These are phyloP conservation scores for Boletus eberwhitei DNA, from an alignment of 768 basidiomycete species.

Conservation along the genomic window DNA sequence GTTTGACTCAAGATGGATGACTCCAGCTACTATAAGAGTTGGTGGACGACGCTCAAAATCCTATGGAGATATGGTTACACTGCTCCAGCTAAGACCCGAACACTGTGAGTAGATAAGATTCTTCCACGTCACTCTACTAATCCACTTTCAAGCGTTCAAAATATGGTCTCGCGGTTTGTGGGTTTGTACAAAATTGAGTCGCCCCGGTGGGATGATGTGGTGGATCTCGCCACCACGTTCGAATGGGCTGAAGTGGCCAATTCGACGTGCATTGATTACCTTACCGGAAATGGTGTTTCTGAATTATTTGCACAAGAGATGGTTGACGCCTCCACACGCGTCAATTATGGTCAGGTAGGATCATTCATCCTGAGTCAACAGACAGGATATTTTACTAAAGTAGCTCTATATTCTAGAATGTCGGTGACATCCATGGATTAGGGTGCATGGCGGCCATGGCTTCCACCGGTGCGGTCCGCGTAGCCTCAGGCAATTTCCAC, in stretches of 20 bases:
- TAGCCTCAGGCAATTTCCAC: conserved; percentile 79
- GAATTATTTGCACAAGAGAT: conserved; percentile 65
- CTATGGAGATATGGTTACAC: conserved; percentile 74
- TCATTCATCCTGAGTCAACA: neutral
- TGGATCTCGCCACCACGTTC: conserved; percentile 50
- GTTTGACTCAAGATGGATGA: conserved; percentile 38
- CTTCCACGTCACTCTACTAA: neutral
- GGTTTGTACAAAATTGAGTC: conserved; percentile 52
- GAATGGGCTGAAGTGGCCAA: conserved; percentile 49
- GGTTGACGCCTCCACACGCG: conserved; percentile 75
- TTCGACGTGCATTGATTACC: conserved; percentile 55
- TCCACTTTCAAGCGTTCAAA: conserved; percentile 44
- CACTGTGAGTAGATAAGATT: conserved; percentile 40
- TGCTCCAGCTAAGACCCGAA: conserved; percentile 54
- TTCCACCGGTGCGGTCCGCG: conserved; percentile 57
- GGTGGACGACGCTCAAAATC: conserved; percentile 73
- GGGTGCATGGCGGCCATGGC: conserved; percentile 73
- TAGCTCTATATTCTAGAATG: conserved; percentile 43
- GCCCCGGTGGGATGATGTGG: conserved; percentile 62
- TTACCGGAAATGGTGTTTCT: conserved; percentile 51
- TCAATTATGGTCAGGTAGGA: conserved; percentile 77
- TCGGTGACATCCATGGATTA: conserved; percentile 70
- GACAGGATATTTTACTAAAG: neutral
- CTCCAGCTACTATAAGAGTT: conserved; percentile 36
- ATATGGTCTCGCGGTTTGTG: conserved; percentile 50